A percentile compares a stretch with the other conserved stretches of the same genome.
Conservation (phyloP, 148 eudicot genomes). For the Spergularia bocconei region DNA sequence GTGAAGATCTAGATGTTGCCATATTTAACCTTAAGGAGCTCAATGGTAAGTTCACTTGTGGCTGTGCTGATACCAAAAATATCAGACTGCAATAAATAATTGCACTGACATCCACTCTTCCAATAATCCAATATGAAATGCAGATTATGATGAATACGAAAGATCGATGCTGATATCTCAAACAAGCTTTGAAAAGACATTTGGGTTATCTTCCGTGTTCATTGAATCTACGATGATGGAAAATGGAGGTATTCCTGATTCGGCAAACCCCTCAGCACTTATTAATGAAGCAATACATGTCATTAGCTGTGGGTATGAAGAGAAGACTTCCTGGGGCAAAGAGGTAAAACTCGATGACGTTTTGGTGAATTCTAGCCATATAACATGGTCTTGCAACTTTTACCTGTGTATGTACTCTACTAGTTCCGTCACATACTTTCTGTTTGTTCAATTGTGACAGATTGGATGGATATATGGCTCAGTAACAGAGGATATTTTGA, state of each 20-base stretch:
- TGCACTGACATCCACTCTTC: background rate
- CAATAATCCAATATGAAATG: background rate
- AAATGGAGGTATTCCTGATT: slow-evolving; percentile 86
- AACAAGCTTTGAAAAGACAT: slow-evolving; percentile 96
- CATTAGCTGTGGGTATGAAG: slow-evolving; percentile 96
- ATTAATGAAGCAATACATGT: slow-evolving; percentile 98
- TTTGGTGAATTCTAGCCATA: background rate
- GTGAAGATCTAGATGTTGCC: slow-evolving; percentile 90
- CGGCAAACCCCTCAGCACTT: slow-evolving; percentile 72
- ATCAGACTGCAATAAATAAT: background rate
- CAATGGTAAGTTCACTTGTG: slow-evolving; percentile 52
- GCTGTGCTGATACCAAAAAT: background rate
- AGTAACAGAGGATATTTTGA: slow-evolving; percentile 90
- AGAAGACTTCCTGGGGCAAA: slow-evolving; percentile 99
- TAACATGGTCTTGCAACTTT: background rate
- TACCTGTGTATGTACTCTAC: background rate
- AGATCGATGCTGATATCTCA: slow-evolving; percentile 92
- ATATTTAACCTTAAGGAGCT: slow-evolving; percentile 91
- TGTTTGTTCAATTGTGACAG: slow-evolving; percentile 35
- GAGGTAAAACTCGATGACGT: slow-evolving; percentile 44
- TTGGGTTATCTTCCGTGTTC: slow-evolving; percentile 88
- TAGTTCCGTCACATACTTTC: background rate
- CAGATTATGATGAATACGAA: slow-evolving; percentile 94
- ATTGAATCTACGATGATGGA: slow-evolving; percentile 96
- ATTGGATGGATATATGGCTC: slow-evolving; percentile 99